Base-by-base conservation (phyloP, 108 stramenopile genomes). In the Nitzschia sp. region DNA sequence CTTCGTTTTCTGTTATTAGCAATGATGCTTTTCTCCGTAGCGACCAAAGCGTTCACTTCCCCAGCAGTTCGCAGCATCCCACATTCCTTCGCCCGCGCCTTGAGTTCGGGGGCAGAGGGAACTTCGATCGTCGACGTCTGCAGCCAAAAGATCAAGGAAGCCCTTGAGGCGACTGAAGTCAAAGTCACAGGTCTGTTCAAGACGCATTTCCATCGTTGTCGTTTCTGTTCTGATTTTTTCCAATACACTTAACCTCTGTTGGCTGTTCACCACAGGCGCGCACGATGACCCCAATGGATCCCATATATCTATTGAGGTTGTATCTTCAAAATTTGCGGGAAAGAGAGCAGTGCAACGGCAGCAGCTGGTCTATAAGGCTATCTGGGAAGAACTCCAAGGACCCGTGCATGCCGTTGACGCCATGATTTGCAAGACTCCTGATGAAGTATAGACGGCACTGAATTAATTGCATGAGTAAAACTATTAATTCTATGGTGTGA, bases 361-460 rank as follows among this genome's bases (percentile, higher is more conserved):
- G 65, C 93, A 95, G 54, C 74, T 97, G 26, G 93, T 97, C 8
- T 97, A 95, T 82, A 97, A 97, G 80, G 96, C 96, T 17, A 81
- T 97, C 35, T 97, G 96, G 96, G 92, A 97, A 64, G 96, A 96
- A 58, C 59, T 96, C 59, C 69, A 92, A 53, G 93, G 93, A 4
- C 78, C 93, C 0, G 91, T 96, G 15, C 96, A 96, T 76, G 96
- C 96, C 0, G 96, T 96, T 17, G 96, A 96, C 73, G 69, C 83
- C 6, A 93, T 96, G 93, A 68, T 93, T 67, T 94, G 93, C 75
- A 94, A 92, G 72, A 95, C 96, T 6, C 96, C 93, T 17, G 75
- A 73, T 26, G 93, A 93, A 68, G 51, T 27, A 51, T 76, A 46
- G 17, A 29, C 17, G 25, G 28, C 57, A 24, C 15, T 29, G 23